These are phyloP conservation scores for Kalmanozyma brasiliensis DNA, from an alignment of 1,284 basidiomycete genomes.

Conservation along the genomic window DNA sequence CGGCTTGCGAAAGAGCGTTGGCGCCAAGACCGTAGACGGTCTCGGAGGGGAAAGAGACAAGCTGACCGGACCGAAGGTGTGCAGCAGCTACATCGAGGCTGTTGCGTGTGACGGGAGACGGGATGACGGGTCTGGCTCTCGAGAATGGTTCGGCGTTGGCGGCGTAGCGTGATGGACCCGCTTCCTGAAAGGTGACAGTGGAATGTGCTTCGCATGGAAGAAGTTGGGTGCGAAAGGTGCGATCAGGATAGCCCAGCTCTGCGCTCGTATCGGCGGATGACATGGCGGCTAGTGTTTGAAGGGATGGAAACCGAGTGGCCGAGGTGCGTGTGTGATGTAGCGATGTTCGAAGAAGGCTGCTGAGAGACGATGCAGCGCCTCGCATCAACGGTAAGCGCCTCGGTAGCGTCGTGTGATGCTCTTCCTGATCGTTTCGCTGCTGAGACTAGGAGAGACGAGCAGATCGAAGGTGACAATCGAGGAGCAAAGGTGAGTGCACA, in stretches of 20 bases:
- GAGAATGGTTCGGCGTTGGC: slow-evolving; percentile 23
- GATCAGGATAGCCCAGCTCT: slow-evolving; percentile 39
- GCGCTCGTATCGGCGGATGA: neutral
- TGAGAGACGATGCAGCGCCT: slow-evolving; percentile 1
- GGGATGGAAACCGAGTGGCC: neutral
- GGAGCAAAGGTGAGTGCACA: no score
- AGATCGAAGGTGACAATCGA: no score
- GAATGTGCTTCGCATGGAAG: slow-evolving; percentile 26
- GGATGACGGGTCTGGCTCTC: slow-evolving; percentile 12
- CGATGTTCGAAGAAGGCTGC: slow-evolving; percentile 3
- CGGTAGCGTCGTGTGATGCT: no score
- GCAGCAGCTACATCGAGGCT: slow-evolving; percentile 60
- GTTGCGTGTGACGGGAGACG: slow-evolving; percentile 36
- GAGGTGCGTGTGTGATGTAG: neutral
- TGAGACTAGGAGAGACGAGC: no score
- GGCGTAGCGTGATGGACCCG: slow-evolving; percentile 23
- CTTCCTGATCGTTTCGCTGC: no score
- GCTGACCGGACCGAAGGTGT: slow-evolving; percentile 55
- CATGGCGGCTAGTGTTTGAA: slow-evolving; percentile 13
- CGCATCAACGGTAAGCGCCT: slow-evolving; percentile 11
- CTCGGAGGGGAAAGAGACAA: slow-evolving; percentile 94
- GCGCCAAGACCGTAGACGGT: slow-evolving; percentile 98
- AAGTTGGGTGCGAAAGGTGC: slow-evolving; percentile 40
- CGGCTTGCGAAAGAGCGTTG: slow-evolving; percentile 74
- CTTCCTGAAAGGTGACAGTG: slow-evolving; percentile 29